Evolutionary conservation across 108 stramenopile genomes (phyloP).

Genomic region (Nannochloropsis salina): DNA sequence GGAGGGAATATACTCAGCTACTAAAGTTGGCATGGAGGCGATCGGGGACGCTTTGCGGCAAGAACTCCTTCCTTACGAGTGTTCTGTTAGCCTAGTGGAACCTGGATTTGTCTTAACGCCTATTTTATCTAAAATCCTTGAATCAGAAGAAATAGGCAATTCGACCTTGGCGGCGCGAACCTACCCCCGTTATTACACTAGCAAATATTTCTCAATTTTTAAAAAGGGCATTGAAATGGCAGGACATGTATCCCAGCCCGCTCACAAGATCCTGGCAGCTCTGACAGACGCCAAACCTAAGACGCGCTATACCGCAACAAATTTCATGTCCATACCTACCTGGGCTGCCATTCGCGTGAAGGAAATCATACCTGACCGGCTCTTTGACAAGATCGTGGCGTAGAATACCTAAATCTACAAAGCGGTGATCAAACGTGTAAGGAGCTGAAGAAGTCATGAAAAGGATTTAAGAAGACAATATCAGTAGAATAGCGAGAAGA

Average conservation of each 20-base stretch:
- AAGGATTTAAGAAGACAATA: not conserved
- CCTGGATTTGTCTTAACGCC: slow-evolving; percentile 9
- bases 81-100: not conserved
- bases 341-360: not conserved
- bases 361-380: not conserved
- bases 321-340: not conserved
- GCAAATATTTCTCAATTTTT: not conserved
- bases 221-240: not conserved
- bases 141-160: not conserved
- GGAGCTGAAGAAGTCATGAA: not conserved
- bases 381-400: not conserved
- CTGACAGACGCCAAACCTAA: not conserved
- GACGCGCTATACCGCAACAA: not conserved
- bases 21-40: not conserved
- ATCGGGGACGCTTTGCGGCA: slow-evolving; percentile 11
- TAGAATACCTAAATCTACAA: not conserved
- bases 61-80: not conserved
- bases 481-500: no score
- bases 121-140: not conserved
- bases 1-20: not conserved
- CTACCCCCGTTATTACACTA: not conserved
- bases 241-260: not conserved
- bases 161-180: not conserved
- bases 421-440: not conserved
- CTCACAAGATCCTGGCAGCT: slow-evolving; percentile 2